Percentiles rank a stretch among this genome's conserved stretches.
These are phyloP conservation scores for Dichomitus squalens DNA, from an alignment of 1,284 basidiomycete species.

Conservation along the genomic window DNA sequence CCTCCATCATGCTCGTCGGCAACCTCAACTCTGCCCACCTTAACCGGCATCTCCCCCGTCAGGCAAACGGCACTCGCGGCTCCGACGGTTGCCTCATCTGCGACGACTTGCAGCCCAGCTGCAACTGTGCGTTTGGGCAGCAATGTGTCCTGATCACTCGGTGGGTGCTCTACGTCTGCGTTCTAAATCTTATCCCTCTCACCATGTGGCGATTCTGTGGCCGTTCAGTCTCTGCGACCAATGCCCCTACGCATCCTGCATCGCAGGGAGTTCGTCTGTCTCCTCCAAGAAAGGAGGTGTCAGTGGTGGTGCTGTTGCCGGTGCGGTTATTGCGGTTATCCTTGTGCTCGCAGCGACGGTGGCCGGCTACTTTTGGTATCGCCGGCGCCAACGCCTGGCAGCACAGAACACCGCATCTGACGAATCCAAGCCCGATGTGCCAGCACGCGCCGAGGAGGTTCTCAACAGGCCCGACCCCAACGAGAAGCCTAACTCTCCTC, in stretches of 20 bases:
- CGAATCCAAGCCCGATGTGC: constrained; percentile 60
- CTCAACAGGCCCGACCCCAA: constrained; percentile 77
- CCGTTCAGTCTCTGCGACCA: constrained; percentile 53
- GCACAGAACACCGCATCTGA: constrained; percentile 32
- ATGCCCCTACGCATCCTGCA: constrained; percentile 55
- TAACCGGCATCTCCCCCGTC: constrained; percentile 44
- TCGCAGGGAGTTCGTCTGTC: constrained; percentile 31
- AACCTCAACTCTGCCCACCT: constrained; percentile 38
- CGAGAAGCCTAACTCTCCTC: constrained; percentile 52
- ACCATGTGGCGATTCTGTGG: constrained; percentile 15
- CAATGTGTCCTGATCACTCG: constrained; percentile 60
- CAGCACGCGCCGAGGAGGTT: constrained; percentile 73
- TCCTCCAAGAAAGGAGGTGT: constrained; percentile 41
- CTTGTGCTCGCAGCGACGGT: constrained; percentile 57
- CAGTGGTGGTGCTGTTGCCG: constrained; percentile 73
- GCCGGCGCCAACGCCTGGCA: constrained; percentile 44
- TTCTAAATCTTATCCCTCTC: constrained; percentile 17
- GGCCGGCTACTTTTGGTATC: constrained; percentile 62
- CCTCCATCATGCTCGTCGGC: constrained; percentile 49
- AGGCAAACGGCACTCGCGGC: constrained; percentile 20
- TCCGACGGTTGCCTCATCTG: constrained; percentile 35
- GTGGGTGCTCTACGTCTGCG: constrained; percentile 39
- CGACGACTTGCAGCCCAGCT: constrained; percentile 42
- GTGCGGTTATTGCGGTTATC: constrained; percentile 65
- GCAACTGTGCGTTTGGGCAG: constrained; percentile 56